Conservation (phyloP, 2,329 filamentous ascomycete species). For the Sarocladiaceae sp. region DNA sequence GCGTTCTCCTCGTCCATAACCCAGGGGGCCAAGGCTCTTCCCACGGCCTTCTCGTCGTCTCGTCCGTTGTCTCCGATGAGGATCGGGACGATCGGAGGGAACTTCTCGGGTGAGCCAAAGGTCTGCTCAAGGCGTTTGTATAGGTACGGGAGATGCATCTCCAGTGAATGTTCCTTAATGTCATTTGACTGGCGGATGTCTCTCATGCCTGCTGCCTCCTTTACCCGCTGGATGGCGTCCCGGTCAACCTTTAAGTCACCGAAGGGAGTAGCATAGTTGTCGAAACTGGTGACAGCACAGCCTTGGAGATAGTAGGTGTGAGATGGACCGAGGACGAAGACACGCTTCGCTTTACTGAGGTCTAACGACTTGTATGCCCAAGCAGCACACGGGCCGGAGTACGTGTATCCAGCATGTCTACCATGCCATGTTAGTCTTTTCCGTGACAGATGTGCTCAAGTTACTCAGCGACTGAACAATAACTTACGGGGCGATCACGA, state of each 20-base stretch:
- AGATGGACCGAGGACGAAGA: slow-evolving; percentile 91
- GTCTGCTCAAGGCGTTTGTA: slow-evolving; percentile 65
- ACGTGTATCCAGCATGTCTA: slow-evolving; percentile 90
- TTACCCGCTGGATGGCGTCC: slow-evolving; percentile 46
- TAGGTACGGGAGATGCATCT: slow-evolving; percentile 95
- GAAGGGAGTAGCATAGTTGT: slow-evolving; percentile 68
- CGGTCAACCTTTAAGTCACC: slow-evolving; percentile 65
- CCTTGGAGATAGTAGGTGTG: slow-evolving; percentile 79
- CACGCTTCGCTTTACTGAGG: slow-evolving; percentile 73
- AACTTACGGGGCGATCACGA: slow-evolving; percentile 89
- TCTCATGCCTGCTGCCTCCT: slow-evolving; percentile 26
- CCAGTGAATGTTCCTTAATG: slow-evolving; percentile 83
- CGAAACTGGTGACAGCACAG: slow-evolving; percentile 71
- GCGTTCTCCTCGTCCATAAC: slow-evolving; percentile 69
- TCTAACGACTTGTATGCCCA: slow-evolving; percentile 93
- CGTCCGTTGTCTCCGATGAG: slow-evolving; percentile 72
- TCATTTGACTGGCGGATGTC: slow-evolving; percentile 65
- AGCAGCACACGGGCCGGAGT: slow-evolving; percentile 86
- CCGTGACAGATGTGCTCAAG: background rate
- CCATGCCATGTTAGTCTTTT: background rate
- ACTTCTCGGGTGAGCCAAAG: slow-evolving; percentile 45
- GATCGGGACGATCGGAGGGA: slow-evolving; percentile 78
- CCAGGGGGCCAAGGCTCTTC: slow-evolving; percentile 70
- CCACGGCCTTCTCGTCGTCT: slow-evolving; percentile 63
- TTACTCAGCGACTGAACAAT: background rate